Evolutionary conservation across 129 eudicot genomes (phyloP), one percentile per base, ranked within the genome.

Genomic region (Erigeron canadensis): DNA sequence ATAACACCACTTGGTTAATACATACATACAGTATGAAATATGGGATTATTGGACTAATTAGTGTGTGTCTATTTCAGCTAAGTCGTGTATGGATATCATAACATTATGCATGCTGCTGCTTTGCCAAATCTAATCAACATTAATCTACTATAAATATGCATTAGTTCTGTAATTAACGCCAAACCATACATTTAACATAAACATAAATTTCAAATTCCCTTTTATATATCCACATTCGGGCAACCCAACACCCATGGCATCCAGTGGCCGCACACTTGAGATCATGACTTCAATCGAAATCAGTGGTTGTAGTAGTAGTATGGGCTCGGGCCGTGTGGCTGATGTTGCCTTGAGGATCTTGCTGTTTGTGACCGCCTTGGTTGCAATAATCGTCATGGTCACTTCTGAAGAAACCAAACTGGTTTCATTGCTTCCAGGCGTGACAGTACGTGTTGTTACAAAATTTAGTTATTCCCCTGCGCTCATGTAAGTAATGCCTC

Each of bases 401-500:
- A 83, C 94, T 6, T 65, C 88, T 34, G 77, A 84, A 63, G 81
- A 89, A 65, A 80, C 85, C 1, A 17, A 78, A 68, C 8, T 23
- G 15, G 10, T 86, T 41, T 74, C 46, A 0, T 18, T 77, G 0
- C 68, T 67, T 41, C 84, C 85, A 5, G 54, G 70, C 18, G 8
- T 9, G 17, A 6, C 42, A 4, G 6, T 51, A 4, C 58, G 77
- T 0, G 5, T 59, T n/a, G 2, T 75, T 16, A 82, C 90, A 1
- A 82, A 85, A 55, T 89, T 84, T 78, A 63, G 28, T 1, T 19
- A 87, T 46, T 87, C 95, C 6, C 95, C 93, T 2, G 93, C 96
- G 56, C 81, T 84, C 82, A 75, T 88, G 96, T 88, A 79, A 83
- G 88, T 69, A n/a, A n/a, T n/a, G n/a, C n/a, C n/a, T n/a, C n/a